Conservation (phyloP, 108 stramenopile species). For the Conticribra weissflogii region DNA sequence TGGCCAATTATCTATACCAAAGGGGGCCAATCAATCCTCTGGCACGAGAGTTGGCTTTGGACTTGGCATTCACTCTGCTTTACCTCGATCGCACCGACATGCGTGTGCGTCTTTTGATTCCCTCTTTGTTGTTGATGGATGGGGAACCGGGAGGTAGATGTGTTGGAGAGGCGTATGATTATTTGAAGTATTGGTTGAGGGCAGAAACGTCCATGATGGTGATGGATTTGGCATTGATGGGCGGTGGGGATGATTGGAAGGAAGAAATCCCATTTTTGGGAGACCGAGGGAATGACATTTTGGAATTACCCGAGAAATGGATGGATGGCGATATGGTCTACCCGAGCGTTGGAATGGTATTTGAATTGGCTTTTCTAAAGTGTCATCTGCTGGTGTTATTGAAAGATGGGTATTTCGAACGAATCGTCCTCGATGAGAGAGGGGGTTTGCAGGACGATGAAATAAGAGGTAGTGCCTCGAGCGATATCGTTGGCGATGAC, state of each 20-base stretch:
- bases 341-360: constrained; percentile 51
- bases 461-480: no score
- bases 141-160: constrained; percentile 1
- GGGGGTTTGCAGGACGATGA: no score
- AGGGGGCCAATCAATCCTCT: constrained; percentile 25
- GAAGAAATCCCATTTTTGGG: no score
- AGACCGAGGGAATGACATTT: constrained; percentile 19
- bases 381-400: constrained; percentile 32
- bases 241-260: constrained; percentile 9
- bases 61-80: constrained; percentile 23
- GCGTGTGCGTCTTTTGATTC: constrained; percentile 34
- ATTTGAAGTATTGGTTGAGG: constrained; percentile 33
- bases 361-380: constrained; percentile 50
- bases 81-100: constrained; percentile 42
- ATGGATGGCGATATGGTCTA: constrained; percentile 51
- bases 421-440: no score
- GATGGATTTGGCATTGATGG: constrained; percentile 42
- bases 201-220: constrained; percentile 28
- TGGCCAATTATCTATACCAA: neutral
- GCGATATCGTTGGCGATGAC: no score
- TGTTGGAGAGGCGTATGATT: constrained; percentile 42
- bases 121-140: constrained; percentile 30
- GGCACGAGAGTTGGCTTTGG: constrained; percentile 34
- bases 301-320: constrained; percentile 41
- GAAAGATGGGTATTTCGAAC: constrained; percentile 7